phyloP scores from a whole-genome alignment of 2,329 filamentous ascomycete species.

The Clonostachys byssicola region DNA sequence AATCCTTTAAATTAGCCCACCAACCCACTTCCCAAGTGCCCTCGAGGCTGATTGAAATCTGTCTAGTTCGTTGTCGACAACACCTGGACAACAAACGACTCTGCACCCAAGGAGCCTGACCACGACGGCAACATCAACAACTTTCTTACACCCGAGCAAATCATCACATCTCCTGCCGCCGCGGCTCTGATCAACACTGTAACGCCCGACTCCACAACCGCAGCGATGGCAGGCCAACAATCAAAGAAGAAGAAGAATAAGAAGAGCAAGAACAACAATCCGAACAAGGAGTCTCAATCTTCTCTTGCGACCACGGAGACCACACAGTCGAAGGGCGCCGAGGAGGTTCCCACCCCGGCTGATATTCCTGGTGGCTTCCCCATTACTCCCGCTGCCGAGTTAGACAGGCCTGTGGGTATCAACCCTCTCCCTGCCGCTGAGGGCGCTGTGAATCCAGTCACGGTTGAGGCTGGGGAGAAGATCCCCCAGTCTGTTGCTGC shows the following conservation, averaged over 20 bases:
- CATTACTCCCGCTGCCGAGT: conserved; percentile 57
- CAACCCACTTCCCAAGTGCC: too few relatives aligned
- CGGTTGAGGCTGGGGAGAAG: conserved; percentile 74
- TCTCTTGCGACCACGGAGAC: too few relatives aligned
- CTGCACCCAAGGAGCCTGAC: conserved; percentile 79
- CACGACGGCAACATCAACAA: conserved; percentile 87
- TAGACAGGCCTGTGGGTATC: conserved; percentile 50
- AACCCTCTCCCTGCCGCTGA: conserved; percentile 59
- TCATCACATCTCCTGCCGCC: conserved; percentile 42
- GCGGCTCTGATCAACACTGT: conserved; percentile 61
- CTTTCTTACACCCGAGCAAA: conserved; percentile 73
- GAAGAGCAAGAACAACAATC: too few relatives aligned
- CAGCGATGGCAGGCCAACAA: conserved; percentile 54
- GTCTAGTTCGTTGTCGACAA: conserved; percentile 90
- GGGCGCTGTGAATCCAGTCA: conserved; percentile 73
- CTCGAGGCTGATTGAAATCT: too few relatives aligned
- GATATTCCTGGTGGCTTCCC: conserved; percentile 48
- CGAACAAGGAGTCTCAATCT: too few relatives aligned
- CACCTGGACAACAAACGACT: conserved; percentile 79
- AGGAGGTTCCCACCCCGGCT: conserved; percentile 19
- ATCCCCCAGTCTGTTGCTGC: conserved; percentile 67
- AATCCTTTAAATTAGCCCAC: too few relatives aligned
- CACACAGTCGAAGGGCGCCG: conserved; percentile 3
- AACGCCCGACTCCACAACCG: conserved; percentile 67
- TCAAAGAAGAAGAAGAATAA: conserved; percentile 36